These are phyloP conservation scores for Pythium sukuiense DNA, from an alignment of 352 stramenopile genomes.

Conservation along the genomic window DNA sequence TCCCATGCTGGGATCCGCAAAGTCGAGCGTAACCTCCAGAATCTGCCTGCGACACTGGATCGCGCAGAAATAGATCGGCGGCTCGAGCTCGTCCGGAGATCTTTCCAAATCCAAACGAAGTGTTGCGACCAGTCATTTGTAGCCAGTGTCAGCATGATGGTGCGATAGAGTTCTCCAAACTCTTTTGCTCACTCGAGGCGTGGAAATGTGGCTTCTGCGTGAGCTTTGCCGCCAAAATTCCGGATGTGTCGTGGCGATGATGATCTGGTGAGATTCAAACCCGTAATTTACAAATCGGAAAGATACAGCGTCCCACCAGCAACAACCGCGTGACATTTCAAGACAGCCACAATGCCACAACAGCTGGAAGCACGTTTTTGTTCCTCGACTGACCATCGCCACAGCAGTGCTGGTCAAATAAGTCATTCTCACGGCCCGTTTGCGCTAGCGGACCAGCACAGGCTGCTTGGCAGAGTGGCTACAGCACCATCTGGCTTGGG, in stretches of 20 bases:
- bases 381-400: constrained; percentile 1
- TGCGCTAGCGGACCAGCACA: neutral
- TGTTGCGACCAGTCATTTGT: neutral
- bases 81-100: too few relatives aligned
- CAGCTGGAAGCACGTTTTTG: neutral
- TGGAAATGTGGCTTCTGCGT: neutral
- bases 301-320: neutral
- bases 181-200: too few relatives aligned
- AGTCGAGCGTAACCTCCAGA: neutral
- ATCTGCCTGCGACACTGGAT: neutral
- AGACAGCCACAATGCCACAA: constrained; percentile 2
- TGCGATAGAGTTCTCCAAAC: too few relatives aligned
- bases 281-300: too few relatives aligned
- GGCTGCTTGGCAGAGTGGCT: constrained; percentile 1
- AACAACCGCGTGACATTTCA: neutral
- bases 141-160: too few relatives aligned
- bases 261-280: too few relatives aligned
- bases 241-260: too few relatives aligned
- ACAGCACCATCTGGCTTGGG: neutral
- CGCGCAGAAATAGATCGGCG: neutral
- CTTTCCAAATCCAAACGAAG: too few relatives aligned
- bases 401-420: constrained; percentile 1
- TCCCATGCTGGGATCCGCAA: too few relatives aligned
- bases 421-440: neutral
- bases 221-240: neutral